Percentiles rank a stretch among this genome's conserved stretches.
Conservation (phyloP, 352 stramenopile genomes). For the Globisporangium acanthophoron region DNA sequence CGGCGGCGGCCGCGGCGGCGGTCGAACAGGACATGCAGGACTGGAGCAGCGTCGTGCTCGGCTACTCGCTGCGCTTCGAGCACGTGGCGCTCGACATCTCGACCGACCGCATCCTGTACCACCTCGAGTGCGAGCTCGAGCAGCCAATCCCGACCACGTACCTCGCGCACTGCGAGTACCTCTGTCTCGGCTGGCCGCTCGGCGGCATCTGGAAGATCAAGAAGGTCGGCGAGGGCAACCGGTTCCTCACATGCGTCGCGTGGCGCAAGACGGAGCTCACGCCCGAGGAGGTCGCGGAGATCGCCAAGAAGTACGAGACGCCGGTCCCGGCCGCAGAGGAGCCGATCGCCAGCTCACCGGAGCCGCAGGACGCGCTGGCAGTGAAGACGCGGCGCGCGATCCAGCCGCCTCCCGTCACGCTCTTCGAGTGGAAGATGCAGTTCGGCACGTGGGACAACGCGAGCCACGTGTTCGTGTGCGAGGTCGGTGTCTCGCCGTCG, state of each 20-base stretch:
- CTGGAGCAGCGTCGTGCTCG: constrained; percentile 39
- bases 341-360: not conserved
- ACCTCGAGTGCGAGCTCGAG: constrained; percentile 36
- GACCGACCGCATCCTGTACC: constrained; percentile 40
- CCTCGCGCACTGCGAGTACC: constrained; percentile 28
- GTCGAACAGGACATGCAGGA: constrained; percentile 21
- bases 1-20: too few species aligned
- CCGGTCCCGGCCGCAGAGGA: too few species aligned
- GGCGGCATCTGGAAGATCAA: constrained; percentile 54
- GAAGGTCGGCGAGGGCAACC: constrained; percentile 21
- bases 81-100: constrained; percentile 41
- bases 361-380: too few species aligned
- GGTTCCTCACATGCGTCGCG: constrained; percentile 29
- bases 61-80: constrained; percentile 35
- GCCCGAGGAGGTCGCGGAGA: constrained; percentile 26
- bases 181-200: constrained; percentile 43
- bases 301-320: constrained; percentile 26
- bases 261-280: constrained; percentile 48
- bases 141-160: constrained; percentile 27
- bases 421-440: constrained; percentile 63
- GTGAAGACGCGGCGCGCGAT: too few species aligned
- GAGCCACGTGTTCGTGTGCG: constrained; percentile 45
- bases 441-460: constrained; percentile 32
- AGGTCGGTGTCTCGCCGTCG: constrained; percentile 22
- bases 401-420: constrained; percentile 8